A percentile compares a stretch with the other conserved stretches of the same genome.
phyloP scores from a whole-genome alignment of 441 rosid species.

The Flueggea neowawraea region DNA sequence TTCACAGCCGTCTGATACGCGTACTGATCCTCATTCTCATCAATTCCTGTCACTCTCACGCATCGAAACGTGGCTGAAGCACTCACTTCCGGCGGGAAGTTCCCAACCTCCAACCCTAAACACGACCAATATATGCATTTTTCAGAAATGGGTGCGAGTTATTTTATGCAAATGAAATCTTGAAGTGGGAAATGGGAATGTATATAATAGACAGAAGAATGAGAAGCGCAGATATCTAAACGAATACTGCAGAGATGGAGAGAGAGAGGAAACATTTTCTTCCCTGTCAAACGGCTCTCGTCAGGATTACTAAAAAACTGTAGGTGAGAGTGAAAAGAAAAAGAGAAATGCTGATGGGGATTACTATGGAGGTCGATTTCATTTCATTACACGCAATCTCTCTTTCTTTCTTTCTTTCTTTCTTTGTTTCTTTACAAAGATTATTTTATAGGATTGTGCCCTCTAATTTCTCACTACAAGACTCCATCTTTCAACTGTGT shows the following conservation, averaged over 20 bases:
- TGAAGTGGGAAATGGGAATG: neutral
- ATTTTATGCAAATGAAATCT: slow-evolving; percentile 14
- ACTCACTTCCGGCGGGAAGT: slow-evolving; percentile 69
- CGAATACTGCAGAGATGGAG: slow-evolving; percentile 7
- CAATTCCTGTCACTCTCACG: slow-evolving; percentile 65
- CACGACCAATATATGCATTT: neutral
- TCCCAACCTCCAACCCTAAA: slow-evolving; percentile 79
- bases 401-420: neutral
- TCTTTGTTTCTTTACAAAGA: slow-evolving; percentile 4
- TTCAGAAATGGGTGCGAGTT: neutral
- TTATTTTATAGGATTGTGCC: slow-evolving; percentile 15
- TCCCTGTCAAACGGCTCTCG: slow-evolving; percentile 41
- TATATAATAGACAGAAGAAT: slow-evolving; percentile 14
- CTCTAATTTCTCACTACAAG: slow-evolving; percentile 12
- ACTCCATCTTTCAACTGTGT: slow-evolving; percentile 21
- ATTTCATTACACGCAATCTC: slow-evolving; percentile 27
- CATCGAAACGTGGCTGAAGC: slow-evolving; percentile 73
- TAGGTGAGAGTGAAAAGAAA: slow-evolving; percentile 12
- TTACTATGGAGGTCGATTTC: slow-evolving; percentile 21
- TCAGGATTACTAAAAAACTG: slow-evolving; percentile 45
- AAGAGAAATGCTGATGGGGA: slow-evolving; percentile 22
- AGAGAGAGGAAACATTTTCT: slow-evolving; percentile 31
- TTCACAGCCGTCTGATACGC: slow-evolving; percentile 88
- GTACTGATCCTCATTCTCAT: slow-evolving; percentile 62
- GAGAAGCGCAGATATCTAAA: slow-evolving; percentile 30